Evolutionary conservation across 2,329 filamentous ascomycete genomes (phyloP).

Genomic region (Aspergillus sp.): DNA sequence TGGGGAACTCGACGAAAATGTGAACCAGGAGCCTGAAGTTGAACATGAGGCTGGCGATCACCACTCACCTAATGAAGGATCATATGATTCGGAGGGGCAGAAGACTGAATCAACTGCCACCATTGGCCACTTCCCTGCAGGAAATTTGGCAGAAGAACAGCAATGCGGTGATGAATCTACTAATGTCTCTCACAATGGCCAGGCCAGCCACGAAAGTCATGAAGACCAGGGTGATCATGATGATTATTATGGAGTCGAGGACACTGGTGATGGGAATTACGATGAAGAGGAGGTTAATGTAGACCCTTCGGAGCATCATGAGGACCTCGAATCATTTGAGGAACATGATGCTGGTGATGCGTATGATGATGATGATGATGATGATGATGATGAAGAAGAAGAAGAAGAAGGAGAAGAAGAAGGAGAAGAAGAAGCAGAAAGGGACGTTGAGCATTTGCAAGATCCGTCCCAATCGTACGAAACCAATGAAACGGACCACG

Average conservation of each 20-base stretch:
- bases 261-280: slow-evolving; percentile 7
- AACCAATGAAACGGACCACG: slow-evolving; percentile 6
- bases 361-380: slow-evolving; percentile 6
- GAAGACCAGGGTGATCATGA: slow-evolving; percentile 8
- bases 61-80: slow-evolving; percentile 10
- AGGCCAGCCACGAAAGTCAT: slow-evolving; percentile 1
- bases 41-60: slow-evolving; percentile 5
- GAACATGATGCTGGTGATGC: slow-evolving; percentile 6
- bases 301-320: slow-evolving; percentile 5
- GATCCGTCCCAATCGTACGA: background rate
- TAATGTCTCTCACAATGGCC: slow-evolving; percentile 4
- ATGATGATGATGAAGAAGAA: slow-evolving; percentile 8
- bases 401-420: slow-evolving; percentile 4
- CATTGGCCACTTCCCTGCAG: slow-evolving; percentile 14
- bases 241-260: slow-evolving; percentile 32
- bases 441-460: background rate
- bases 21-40: slow-evolving; percentile 5
- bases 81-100: slow-evolving; percentile 23
- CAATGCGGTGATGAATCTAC: slow-evolving; percentile 9
- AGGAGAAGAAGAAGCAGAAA: background rate
- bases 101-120: slow-evolving; percentile 26
- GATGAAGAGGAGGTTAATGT: slow-evolving; percentile 10
- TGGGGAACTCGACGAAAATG: slow-evolving; percentile 9
- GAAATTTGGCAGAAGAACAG: slow-evolving; percentile 11
- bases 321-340: slow-evolving; percentile 4